Conservation (phyloP, 2,329 filamentous ascomycete genomes). For the Ascochyta pisi region DNA sequence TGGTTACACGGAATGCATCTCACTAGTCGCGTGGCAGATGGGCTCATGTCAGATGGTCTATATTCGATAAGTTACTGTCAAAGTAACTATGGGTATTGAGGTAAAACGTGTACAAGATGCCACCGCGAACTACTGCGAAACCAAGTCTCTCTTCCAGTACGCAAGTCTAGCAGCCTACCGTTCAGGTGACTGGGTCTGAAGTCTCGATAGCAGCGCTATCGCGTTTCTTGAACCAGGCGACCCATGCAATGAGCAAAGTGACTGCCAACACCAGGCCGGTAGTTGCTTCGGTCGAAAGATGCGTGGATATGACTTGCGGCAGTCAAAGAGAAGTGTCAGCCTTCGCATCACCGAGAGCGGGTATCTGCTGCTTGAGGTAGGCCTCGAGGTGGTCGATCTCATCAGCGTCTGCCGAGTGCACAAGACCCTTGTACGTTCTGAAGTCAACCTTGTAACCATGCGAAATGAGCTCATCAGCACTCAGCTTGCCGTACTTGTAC, state of each 20-base stretch:
- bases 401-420: slow-evolving; percentile 75
- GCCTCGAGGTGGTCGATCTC: slow-evolving; percentile 84
- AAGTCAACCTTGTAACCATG: slow-evolving; percentile 77
- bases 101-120: background rate
- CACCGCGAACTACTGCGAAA: background rate
- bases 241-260: slow-evolving; percentile 33
- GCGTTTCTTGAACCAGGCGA: slow-evolving; percentile 34
- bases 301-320: slow-evolving; percentile 1
- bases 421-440: slow-evolving; percentile 74
- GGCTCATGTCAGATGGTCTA: background rate
- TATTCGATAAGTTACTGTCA: background rate
- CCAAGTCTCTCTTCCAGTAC: background rate
- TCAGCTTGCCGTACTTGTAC: slow-evolving; percentile 71
- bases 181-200: background rate
- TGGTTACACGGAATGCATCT: background rate
- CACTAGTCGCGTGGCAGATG: background rate
- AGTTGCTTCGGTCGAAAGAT: slow-evolving; percentile 19
- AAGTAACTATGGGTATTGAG: slow-evolving; percentile 5
- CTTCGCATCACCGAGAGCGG: slow-evolving; percentile 51
- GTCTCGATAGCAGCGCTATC: background rate
- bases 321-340: slow-evolving; percentile 45
- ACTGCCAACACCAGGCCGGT: slow-evolving; percentile 36
- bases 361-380: slow-evolving; percentile 63
- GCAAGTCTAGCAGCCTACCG: background rate
- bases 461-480: slow-evolving; percentile 70